Base-by-base conservation (phyloP, 352 stramenopile species). In the Pythium aquatile region DNA sequence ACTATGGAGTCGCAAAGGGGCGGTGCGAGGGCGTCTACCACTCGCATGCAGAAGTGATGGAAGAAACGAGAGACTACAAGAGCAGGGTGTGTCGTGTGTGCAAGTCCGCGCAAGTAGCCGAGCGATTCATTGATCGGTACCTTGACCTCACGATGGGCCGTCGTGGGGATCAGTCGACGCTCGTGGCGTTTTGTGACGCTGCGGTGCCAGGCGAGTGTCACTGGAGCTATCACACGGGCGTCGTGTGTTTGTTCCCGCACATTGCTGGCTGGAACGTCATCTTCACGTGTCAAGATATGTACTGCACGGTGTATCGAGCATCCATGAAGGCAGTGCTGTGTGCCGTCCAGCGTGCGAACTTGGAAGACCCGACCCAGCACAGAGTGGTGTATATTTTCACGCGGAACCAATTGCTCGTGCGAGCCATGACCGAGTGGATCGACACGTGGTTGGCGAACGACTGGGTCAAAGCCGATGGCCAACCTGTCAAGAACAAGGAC, bases 121-220 rank as follows among this genome's bases (percentile, higher is more conserved):
- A 87, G 48, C 69, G 65, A n/a, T 90, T 87, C 42, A 66, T 88
- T 20, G 64, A 61, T 5, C 55, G 73, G 17, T 66, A 81, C 14
- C 49, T 54, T 32, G 47, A 51, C 29, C 47, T 52, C 2, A 69
- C 68, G 1, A 17, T 9, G 7, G 16, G n/a, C 5, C 52, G 52
- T 0, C 49, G 63, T 2, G 52, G 47, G 0, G 69, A 85, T 30
- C 51, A 64, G 0, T 68, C 68, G 8, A 80, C 77, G 32, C 72
- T 91, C 16, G 81, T 91, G 13, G 84, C 83, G 0, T 93, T 93
- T 47, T 93, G 84, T 61, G 82, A 89, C 51, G 82, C 80, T 0
- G 87, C 76, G 24, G 80, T 82, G 10, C 66, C 88, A 20, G 55
- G 78, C 32, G 90, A 87, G 40, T 77, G 82, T 49, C 73, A 59